A percentile compares a stretch with the other conserved stretches of the same genome.
Evolutionary conservation across 768 basidiomycete species (phyloP).

Genomic region (Pleurotus eryngii): DNA sequence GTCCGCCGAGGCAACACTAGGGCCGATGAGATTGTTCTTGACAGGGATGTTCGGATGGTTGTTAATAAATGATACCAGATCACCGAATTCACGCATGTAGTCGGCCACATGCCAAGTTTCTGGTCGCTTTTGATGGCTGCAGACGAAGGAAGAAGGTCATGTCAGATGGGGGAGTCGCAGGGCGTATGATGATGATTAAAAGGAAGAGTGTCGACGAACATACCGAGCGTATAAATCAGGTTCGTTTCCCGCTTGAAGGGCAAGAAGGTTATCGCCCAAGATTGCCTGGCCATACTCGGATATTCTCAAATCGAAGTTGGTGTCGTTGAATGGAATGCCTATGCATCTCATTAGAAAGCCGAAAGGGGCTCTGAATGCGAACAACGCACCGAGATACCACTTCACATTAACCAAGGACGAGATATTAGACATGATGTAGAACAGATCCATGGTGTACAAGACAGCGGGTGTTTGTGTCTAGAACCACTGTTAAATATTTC

Average conservation of each 20-base stretch:
- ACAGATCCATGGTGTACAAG: constrained; percentile 48
- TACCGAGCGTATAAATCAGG: constrained; percentile 51
- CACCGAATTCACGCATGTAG: constrained; percentile 25
- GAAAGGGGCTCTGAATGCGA: too few relatives aligned
- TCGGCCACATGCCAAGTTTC: neutral
- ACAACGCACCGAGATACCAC: constrained; percentile 46
- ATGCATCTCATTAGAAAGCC: too few relatives aligned
- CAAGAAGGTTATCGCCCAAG: constrained; percentile 49
- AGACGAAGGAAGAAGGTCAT: neutral
- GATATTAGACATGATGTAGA: constrained; percentile 50
- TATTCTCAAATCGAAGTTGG: constrained; percentile 39
- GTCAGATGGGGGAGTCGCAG: neutral
- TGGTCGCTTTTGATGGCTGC: constrained; percentile 5
- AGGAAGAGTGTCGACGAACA: neutral
- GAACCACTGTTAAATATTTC: neutral
- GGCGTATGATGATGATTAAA: too few relatives aligned
- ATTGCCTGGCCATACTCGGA: constrained; percentile 47
- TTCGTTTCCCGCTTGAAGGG: constrained; percentile 57
- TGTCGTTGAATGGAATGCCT: constrained; percentile 51
- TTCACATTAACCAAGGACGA: constrained; percentile 41
- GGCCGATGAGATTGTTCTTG: constrained; percentile 19
- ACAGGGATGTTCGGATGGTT: constrained; percentile 23
- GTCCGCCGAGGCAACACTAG: constrained; percentile 10
- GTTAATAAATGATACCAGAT: constrained; percentile 30
- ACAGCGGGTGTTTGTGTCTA: constrained; percentile 54